Evolutionary conservation across 441 rosid genomes (phyloP).

Genomic region (Iberis amara): DNA sequence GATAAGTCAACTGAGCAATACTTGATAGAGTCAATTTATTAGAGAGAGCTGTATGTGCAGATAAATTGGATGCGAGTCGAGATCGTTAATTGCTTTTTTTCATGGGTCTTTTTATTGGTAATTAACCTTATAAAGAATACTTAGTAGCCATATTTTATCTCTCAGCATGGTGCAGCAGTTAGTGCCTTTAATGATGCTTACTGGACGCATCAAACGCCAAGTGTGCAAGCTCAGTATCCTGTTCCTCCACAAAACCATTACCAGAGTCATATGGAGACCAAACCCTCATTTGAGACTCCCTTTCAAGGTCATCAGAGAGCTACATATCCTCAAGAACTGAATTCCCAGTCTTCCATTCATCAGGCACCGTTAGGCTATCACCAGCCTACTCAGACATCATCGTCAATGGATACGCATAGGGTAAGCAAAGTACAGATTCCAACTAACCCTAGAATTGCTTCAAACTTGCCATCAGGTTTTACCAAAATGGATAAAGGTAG

Average conservation of each 20-base stretch:
- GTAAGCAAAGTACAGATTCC: slow-evolving; percentile 85
- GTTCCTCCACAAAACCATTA: slow-evolving; percentile 53
- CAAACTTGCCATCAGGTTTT: slow-evolving; percentile 69
- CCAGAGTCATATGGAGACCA: slow-evolving; percentile 59
- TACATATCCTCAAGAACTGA: slow-evolving; percentile 54
- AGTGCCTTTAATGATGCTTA: slow-evolving; percentile 61
- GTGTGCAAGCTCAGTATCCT: slow-evolving; percentile 55
- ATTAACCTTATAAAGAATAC: neutral
- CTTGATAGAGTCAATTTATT: slow-evolving; percentile 12
- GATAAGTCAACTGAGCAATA: neutral
- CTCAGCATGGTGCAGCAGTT: slow-evolving; percentile 57
- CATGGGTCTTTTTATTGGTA: neutral
- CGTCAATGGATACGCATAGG: slow-evolving; percentile 53
- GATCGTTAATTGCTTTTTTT: slow-evolving; percentile 17
- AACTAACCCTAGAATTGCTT: slow-evolving; percentile 93
- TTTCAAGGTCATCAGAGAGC: slow-evolving; percentile 68
- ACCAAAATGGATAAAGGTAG: slow-evolving; percentile 65
- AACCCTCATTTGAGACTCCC: slow-evolving; percentile 49
- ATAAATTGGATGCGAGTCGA: slow-evolving; percentile 8
- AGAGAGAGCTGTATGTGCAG: neutral
- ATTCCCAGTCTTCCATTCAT: slow-evolving; percentile 50
- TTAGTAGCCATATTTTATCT: slow-evolving; percentile 27
- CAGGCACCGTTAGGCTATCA: slow-evolving; percentile 58
- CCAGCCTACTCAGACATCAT: slow-evolving; percentile 45
- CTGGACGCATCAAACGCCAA: slow-evolving; percentile 59